Evolutionary conservation across 2,329 filamentous ascomycete species (phyloP).

Genomic region (Cladophialophora yegresii): DNA sequence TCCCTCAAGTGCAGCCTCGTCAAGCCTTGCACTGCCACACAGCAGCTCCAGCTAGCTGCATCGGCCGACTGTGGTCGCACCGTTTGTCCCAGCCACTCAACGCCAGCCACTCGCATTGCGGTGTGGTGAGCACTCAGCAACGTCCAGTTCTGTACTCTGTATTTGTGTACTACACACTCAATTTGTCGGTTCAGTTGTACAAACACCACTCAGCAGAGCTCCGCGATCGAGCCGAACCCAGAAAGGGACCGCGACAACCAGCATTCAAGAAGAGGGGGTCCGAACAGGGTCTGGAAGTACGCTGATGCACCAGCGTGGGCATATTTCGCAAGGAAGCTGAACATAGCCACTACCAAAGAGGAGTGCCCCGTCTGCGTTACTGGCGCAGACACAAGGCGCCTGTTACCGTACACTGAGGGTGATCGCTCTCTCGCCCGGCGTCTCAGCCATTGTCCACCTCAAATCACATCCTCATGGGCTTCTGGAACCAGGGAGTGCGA

Average conservation of each 20-base stretch:
- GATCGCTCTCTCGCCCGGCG: background rate
- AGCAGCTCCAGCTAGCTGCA: background rate
- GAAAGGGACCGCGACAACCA: background rate
- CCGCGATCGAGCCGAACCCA: background rate
- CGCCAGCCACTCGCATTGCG: background rate
- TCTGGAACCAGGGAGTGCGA: conserved; percentile 36
- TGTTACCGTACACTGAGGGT: background rate
- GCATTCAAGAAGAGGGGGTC: background rate
- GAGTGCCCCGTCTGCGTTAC: background rate
- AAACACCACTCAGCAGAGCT: background rate
- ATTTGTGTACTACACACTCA: too few relatives aligned
- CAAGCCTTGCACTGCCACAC: background rate
- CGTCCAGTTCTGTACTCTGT: background rate
- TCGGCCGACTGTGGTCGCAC: background rate
- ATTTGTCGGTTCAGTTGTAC: background rate
- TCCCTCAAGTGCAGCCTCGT: background rate
- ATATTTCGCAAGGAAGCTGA: background rate
- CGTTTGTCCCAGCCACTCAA: background rate
- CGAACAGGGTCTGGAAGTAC: background rate
- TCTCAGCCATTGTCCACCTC: background rate
- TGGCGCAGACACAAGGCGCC: background rate
- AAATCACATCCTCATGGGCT: conserved; percentile 30
- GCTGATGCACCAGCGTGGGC: background rate
- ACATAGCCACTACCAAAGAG: background rate
- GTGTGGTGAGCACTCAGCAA: background rate